These are phyloP conservation scores for Penicillium sp. DNA, from an alignment of 2,329 filamentous ascomycete genomes.

Conservation along the genomic window DNA sequence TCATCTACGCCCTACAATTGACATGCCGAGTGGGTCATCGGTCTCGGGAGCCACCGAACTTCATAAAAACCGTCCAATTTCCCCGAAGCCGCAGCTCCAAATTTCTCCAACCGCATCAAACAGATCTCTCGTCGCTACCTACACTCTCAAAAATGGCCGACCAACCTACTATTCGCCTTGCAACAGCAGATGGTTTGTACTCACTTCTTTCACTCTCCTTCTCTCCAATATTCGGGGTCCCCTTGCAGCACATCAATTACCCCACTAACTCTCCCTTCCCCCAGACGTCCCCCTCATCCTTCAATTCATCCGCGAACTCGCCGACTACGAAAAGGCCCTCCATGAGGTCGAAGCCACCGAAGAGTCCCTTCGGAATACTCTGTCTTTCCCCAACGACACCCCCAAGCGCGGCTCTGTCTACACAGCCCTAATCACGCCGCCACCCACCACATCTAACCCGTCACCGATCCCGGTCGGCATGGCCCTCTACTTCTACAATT, in stretches of 20 bases:
- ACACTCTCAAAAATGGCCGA: slow-evolving; percentile 34
- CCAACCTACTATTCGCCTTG: slow-evolving; percentile 46
- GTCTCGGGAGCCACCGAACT: neutral
- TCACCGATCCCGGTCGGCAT: slow-evolving; percentile 65
- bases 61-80: neutral
- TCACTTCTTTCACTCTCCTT: neutral
- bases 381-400: slow-evolving; percentile 69
- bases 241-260: neutral
- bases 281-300: slow-evolving; percentile 83
- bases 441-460: slow-evolving; percentile 48
- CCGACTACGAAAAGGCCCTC: slow-evolving; percentile 81
- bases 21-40: neutral
- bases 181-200: slow-evolving; percentile 44
- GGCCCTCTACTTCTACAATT: slow-evolving; percentile 94
- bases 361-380: slow-evolving; percentile 70
- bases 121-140: no score
- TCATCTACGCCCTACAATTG: neutral
- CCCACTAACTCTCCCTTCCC: slow-evolving; percentile 12
- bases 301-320: slow-evolving; percentile 78
- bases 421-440: slow-evolving; percentile 68
- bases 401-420: slow-evolving; percentile 66
- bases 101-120: neutral
- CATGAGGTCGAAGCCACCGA: slow-evolving; percentile 77
- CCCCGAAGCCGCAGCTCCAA: neutral
- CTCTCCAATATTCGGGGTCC: neutral